A percentile compares a stretch with the other conserved stretches of the same genome.
phyloP scores from a whole-genome alignment of 1,284 basidiomycete genomes.

The Cronartium quercuum region DNA sequence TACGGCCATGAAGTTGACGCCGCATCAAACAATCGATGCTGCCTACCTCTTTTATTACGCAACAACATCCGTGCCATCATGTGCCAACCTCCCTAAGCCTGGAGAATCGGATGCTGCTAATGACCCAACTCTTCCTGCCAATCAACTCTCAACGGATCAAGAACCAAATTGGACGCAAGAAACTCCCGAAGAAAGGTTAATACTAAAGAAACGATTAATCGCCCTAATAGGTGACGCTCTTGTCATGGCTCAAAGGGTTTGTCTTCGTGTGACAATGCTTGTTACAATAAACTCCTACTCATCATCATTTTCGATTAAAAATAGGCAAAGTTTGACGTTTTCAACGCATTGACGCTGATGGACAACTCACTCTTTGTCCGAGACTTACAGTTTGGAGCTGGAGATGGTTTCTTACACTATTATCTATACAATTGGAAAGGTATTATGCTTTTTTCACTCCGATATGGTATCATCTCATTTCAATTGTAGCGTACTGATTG shows the following conservation, averaged over 20 bases:
- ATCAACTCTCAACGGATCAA: slow-evolving; percentile 31
- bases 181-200: slow-evolving; percentile 1
- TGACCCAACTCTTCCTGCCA: slow-evolving; percentile 33
- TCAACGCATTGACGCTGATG: slow-evolving; percentile 91
- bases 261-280: slow-evolving; percentile 7
- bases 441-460: slow-evolving; percentile 50
- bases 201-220: slow-evolving; percentile 34
- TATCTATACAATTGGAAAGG: slow-evolving; percentile 93
- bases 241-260: slow-evolving; percentile 43
- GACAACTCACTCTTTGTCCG: slow-evolving; percentile 79
- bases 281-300: neutral
- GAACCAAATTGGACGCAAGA: slow-evolving; percentile 28
- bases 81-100: slow-evolving; percentile 41
- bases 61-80: slow-evolving; percentile 49
- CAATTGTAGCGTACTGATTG: too few relatives aligned
- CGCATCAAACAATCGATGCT: slow-evolving; percentile 58
- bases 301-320: neutral
- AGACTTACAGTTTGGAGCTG: slow-evolving; percentile 76
- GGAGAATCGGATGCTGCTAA: slow-evolving; percentile 42
- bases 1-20: slow-evolving; percentile 64
- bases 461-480: neutral
- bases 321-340: slow-evolving; percentile 81
- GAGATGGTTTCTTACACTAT: slow-evolving; percentile 81
- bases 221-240: slow-evolving; percentile 43
- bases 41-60: slow-evolving; percentile 93